These are phyloP conservation scores for Xylariomycetidae sp. DNA, from an alignment of 2,329 filamentous ascomycete species.

Conservation along the genomic window DNA sequence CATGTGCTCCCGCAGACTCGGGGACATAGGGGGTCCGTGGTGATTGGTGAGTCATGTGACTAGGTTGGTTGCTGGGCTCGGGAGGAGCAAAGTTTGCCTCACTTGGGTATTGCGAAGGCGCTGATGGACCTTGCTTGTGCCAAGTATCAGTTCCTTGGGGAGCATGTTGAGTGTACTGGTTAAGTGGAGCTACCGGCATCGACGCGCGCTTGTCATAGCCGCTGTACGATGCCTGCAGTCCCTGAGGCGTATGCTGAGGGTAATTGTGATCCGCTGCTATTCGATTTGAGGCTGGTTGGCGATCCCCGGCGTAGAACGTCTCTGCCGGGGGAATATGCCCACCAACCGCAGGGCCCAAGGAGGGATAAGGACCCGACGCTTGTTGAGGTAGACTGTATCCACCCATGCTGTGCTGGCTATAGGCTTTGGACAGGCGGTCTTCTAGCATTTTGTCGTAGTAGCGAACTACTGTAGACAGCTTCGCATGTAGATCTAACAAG, in stretches of 20 bases:
- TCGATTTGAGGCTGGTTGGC: slow-evolving; percentile 40
- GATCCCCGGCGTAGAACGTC: slow-evolving; percentile 73
- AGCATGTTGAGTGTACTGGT: slow-evolving; percentile 39
- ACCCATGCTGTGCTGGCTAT: slow-evolving; percentile 70
- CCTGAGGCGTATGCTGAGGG: slow-evolving; percentile 38
- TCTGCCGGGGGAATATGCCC: slow-evolving; percentile 55
- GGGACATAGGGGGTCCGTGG: slow-evolving; percentile 22
- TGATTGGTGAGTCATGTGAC: slow-evolving; percentile 23
- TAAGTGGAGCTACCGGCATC: slow-evolving; percentile 31
- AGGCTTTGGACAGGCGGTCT: slow-evolving; percentile 87
- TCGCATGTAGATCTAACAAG: slow-evolving; percentile 86
- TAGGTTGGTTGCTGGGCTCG: slow-evolving; percentile 24
- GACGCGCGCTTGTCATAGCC: slow-evolving; percentile 38
- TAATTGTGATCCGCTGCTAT: slow-evolving; percentile 48
- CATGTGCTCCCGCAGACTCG: slow-evolving; percentile 27
- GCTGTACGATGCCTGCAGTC: slow-evolving; percentile 37
- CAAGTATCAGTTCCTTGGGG: slow-evolving; percentile 46
- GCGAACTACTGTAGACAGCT: slow-evolving; percentile 89
- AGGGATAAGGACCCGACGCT: slow-evolving; percentile 62
- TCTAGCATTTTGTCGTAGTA: slow-evolving; percentile 99
- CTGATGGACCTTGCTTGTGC: slow-evolving; percentile 36
- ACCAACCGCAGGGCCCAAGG: slow-evolving; percentile 51
- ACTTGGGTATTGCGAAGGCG: slow-evolving; percentile 31
- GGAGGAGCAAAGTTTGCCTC: slow-evolving; percentile 27
- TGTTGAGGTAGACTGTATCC: slow-evolving; percentile 55